A percentile compares a stretch with the other conserved stretches of the same genome.
These are phyloP conservation scores for Moringa oleifera DNA, from an alignment of 345 rosid species.

Conservation along the genomic window DNA sequence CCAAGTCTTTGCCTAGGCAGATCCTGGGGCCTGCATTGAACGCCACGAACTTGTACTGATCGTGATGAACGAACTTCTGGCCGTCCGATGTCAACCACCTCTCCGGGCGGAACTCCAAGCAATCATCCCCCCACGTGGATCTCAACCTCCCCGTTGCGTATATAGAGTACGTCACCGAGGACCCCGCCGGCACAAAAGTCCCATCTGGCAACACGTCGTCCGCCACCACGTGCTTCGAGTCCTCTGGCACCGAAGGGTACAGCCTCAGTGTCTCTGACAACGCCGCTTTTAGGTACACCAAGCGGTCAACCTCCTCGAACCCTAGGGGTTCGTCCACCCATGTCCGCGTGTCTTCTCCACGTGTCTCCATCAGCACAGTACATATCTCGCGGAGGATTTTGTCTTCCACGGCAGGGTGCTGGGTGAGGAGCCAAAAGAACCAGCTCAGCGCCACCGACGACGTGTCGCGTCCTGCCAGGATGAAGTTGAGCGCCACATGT, in stretches of 20 bases:
- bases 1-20: conserved; percentile 80
- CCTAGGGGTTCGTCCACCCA: conserved; percentile 69
- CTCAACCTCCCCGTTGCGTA: conserved; percentile 89
- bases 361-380: conserved; percentile 58
- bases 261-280: conserved; percentile 81
- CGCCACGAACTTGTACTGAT: conserved; percentile 77
- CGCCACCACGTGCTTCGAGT: conserved; percentile 70
- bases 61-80: conserved; percentile 43
- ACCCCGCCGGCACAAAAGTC: conserved; percentile 81
- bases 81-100: conserved; percentile 75
- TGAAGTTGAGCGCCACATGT: conserved; percentile 90
- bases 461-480: conserved; percentile 97
- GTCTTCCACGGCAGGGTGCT: conserved; percentile 59
- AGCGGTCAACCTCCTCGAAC: conserved; percentile 68
- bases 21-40: conserved; percentile 94
- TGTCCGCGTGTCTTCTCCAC: conserved; percentile 46
- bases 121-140: conserved; percentile 88
- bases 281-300: conserved; percentile 82
- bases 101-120: conserved; percentile 78
- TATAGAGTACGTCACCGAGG: conserved; percentile 83
- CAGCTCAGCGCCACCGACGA: conserved; percentile 87
- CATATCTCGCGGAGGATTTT: conserved; percentile 64
- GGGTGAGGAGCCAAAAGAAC: conserved; percentile 81
- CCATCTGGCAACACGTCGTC: conserved; percentile 92
- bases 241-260: conserved; percentile 91